Percentiles rank a stretch among this genome's conserved stretches.
These are phyloP conservation scores for Ogataea zsoltii DNA, from an alignment of 805 yeast species.

Conservation along the genomic window DNA sequence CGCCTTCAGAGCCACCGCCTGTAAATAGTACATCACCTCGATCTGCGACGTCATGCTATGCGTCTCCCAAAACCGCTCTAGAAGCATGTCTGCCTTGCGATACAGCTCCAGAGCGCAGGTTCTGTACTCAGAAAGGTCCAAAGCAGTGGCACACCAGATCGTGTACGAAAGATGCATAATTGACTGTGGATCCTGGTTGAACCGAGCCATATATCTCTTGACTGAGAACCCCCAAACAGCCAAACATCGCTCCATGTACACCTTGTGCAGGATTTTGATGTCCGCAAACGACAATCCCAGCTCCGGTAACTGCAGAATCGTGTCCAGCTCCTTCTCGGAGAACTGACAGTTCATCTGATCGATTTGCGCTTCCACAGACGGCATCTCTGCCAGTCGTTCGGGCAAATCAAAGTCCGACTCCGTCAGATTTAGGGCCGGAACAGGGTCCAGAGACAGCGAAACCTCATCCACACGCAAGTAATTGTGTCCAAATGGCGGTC, in stretches of 20 bases:
- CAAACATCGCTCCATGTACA: slow-evolving; percentile 14
- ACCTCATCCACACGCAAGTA: neutral
- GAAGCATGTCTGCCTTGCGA: slow-evolving; percentile 14
- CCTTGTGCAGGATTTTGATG: slow-evolving; percentile 21
- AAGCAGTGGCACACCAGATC: slow-evolving; percentile 25
- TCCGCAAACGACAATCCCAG: slow-evolving; percentile 24
- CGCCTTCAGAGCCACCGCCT: slow-evolving; percentile 27
- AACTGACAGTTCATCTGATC: no score
- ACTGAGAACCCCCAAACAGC: slow-evolving; percentile 21
- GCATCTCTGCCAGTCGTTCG: no score
- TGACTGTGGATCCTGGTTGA: slow-evolving; percentile 19
- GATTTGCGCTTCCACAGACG: no score
- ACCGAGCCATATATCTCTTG: slow-evolving; percentile 22
- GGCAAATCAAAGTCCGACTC: neutral
- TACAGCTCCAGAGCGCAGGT: slow-evolving; percentile 21
- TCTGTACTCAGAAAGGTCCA: slow-evolving; percentile 21
- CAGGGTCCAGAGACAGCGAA: neutral
- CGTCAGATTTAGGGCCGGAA: neutral
- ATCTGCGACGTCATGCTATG: slow-evolving; percentile 15
- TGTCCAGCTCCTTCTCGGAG: no score
- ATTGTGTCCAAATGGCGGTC: slow-evolving; percentile 2
- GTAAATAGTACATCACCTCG: slow-evolving; percentile 27
- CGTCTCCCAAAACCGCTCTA: slow-evolving; percentile 22
- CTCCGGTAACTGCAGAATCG: slow-evolving; percentile 15
- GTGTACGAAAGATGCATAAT: slow-evolving; percentile 24